Percentiles rank a stretch among this genome's conserved stretches.
Conservation (phyloP, 371 early-diverging fungal genomes). For the Paraphysoderma sedebokerense region DNA sequence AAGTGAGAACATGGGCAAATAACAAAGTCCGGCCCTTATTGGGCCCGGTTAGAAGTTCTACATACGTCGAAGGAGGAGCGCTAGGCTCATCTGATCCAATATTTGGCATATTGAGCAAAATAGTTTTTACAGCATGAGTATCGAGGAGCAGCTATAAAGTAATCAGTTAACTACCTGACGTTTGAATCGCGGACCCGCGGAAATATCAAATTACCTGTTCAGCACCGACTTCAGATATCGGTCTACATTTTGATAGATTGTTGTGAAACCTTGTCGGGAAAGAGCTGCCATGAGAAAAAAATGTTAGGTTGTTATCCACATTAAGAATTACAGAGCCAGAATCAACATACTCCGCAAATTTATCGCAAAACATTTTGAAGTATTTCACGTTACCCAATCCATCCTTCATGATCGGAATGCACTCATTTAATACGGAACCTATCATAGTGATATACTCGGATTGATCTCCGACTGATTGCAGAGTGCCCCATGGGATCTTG, state of each 20-base stretch:
- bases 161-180: too few relatives aligned
- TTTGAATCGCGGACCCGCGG: neutral
- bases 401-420: conserved; percentile 32
- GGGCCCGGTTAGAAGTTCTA: neutral
- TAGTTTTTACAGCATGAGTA: conserved; percentile 67
- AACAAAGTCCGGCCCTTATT: neutral
- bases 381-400: conserved; percentile 50
- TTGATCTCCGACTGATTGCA: conserved; percentile 83
- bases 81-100: conserved; percentile 25
- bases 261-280: conserved; percentile 22
- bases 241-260: conserved; percentile 50
- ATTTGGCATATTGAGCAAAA: conserved; percentile 49
- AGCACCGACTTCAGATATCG: conserved; percentile 71
- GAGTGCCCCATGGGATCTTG: conserved; percentile 52
- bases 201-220: conserved; percentile 34
- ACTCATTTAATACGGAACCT: conserved; percentile 6
- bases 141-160: conserved; percentile 57
- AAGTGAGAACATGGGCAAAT: neutral
- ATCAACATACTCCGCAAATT: conserved; percentile 57
- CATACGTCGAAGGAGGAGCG: conserved; percentile 40
- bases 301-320: neutral
- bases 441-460: conserved; percentile 53
- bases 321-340: neutral
- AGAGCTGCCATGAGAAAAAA: neutral
- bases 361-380: conserved; percentile 72